These are phyloP conservation scores for Ogataea methanolica DNA, from an alignment of 805 yeast species.

Conservation along the genomic window DNA sequence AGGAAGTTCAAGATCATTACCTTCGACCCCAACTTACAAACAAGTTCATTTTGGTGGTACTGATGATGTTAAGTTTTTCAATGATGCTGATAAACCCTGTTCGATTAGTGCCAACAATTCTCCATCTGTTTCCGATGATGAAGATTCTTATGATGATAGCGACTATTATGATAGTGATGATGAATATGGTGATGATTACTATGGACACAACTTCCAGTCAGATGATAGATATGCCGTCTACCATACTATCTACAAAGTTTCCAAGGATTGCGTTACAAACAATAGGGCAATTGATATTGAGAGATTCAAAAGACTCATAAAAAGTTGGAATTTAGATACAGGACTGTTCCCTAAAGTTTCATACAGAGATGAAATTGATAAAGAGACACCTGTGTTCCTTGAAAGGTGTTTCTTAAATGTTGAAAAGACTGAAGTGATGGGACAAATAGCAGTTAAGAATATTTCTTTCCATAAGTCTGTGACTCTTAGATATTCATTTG, in stretches of 20 bases:
- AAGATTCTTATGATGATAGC: constrained; percentile 27
- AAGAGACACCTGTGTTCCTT: constrained; percentile 47
- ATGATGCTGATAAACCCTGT: constrained; percentile 67
- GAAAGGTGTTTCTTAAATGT: constrained; percentile 58
- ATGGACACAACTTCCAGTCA: constrained; percentile 1
- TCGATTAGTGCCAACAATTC: constrained; percentile 68
- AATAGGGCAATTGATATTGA: constrained; percentile 12
- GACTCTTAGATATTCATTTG: constrained; percentile 67
- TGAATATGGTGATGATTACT: constrained; percentile 16
- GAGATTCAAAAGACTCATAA: constrained; percentile 19
- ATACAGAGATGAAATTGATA: constrained; percentile 40
- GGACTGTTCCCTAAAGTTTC: constrained; percentile 41
- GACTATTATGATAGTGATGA: constrained; percentile 22
- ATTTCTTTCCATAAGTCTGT: constrained; percentile 64
- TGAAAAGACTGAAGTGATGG: constrained; percentile 57
- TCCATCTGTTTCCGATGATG: constrained; percentile 39
- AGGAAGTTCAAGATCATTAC: constrained; percentile 35
- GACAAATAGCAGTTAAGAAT: constrained; percentile 77
- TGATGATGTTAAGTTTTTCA: constrained; percentile 68
- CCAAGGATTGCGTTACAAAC: constrained; percentile 15
- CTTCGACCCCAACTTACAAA: constrained; percentile 56
- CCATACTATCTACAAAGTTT: constrained; percentile 10
- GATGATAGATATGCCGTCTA: constrained; percentile 8
- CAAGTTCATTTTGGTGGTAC: constrained; percentile 84
- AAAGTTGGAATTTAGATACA: constrained; percentile 41